A percentile compares a stretch with the other conserved stretches of the same genome.
Conservation (phyloP, 2,329 filamentous ascomycete genomes). For the Bipolaris zeicola region DNA sequence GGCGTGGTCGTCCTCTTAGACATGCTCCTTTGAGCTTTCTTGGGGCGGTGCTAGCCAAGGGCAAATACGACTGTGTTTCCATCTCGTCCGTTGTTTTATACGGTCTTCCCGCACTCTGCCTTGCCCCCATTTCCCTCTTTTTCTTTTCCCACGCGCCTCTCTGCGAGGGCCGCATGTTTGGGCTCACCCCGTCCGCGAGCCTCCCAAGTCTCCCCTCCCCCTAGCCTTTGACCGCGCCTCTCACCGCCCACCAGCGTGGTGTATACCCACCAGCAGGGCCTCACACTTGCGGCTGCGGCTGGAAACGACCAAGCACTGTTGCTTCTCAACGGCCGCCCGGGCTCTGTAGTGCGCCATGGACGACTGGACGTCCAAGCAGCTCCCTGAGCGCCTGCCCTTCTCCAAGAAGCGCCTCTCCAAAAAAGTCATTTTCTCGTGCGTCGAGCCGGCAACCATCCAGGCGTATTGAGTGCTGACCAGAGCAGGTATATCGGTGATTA, state of each 20-base stretch:
- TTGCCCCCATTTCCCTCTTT: conserved; percentile 18
- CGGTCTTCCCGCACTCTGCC: conserved; percentile 2
- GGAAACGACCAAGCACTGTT: neutral
- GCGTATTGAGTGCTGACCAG: conserved; percentile 24
- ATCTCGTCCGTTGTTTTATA: conserved; percentile 18
- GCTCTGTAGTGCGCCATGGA: conserved; percentile 40
- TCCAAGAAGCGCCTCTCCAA: conserved; percentile 59
- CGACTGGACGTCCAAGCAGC: conserved; percentile 44
- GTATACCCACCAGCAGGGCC: conserved; percentile 4
- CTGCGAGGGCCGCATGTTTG: conserved; percentile 38
- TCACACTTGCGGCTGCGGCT: neutral
- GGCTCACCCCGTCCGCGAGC: conserved; percentile 18
- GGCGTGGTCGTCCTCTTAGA: conserved; percentile 9
- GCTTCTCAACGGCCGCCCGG: conserved; percentile 11
- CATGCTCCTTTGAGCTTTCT: conserved; percentile 10
- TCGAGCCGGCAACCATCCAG: conserved; percentile 13
- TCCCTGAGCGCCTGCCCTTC: conserved; percentile 57
- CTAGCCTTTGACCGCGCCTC: conserved; percentile 9
- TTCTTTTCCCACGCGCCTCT: conserved; percentile 32
- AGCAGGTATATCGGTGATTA: conserved; percentile 63
- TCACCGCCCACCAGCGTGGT: conserved; percentile 11
- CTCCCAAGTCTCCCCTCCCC: conserved; percentile 11
- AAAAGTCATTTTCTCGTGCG: conserved; percentile 60
- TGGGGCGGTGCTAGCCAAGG: conserved; percentile 22
- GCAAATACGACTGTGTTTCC: conserved; percentile 10